Base-by-base conservation (phyloP, 164 flowering plant species). In the Sedum album region DNA sequence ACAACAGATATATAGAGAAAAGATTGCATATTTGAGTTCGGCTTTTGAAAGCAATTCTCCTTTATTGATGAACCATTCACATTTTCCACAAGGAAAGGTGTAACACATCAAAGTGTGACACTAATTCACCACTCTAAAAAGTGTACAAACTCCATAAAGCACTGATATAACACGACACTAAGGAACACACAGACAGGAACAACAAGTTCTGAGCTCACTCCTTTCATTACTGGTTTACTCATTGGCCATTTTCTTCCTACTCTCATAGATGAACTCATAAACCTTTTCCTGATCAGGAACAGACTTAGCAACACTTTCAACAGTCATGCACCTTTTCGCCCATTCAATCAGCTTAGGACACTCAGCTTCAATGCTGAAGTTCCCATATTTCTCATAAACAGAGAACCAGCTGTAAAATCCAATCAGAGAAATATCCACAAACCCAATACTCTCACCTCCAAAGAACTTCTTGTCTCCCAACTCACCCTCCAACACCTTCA, bases 271-370 rank as follows among this genome's bases (percentile, higher is more conserved):
- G n/a, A 21, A 35, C 1, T 38, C 51, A 31, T 36, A 38, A 1
- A 68, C 48, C 23, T 68, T 55, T 11, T 55, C 49, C 26, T 42
- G 65, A n/a, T 68, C 65, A 38, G 70, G 30, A 35, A 68, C 33
- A 20, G 71, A 39, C 66, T 69, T 69, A 15, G 71, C 41, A 21
- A 60, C 71, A 17, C 71, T 60, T 26, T 60, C 71, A 18, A 38
- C 23, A 20, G 39, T n/a, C 51, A 69, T 31, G 46, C 70, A 68
- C 44, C 71, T 51, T 41, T 60, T 60, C 10, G 23, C 41, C 71
- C 71, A 69, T 25, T 48, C 53, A 21, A 41, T 41, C 28, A 69
- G 26, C 38, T 41, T 69, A 6, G 71, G 71, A 26, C 66, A 69
- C 65, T 69, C 66, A 2, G 65, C 55, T 49, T 69, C 71, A 53